Base-by-base conservation (phyloP, 495 filamentous ascomycete species). In the Rusavskia elegans region DNA sequence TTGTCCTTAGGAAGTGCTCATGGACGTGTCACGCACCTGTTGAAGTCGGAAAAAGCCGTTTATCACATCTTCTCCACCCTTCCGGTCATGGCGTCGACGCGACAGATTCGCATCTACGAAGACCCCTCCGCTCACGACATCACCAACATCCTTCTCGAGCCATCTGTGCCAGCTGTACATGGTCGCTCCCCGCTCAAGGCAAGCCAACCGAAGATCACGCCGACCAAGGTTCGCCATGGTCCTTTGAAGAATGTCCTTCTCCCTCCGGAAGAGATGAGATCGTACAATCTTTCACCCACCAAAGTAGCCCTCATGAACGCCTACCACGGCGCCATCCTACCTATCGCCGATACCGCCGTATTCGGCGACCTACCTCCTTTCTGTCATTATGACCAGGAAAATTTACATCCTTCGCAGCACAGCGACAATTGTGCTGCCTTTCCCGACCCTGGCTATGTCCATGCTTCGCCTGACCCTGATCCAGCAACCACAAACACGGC, bases 211-310 rank as follows among this genome's bases (percentile, higher is more conserved):
- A 73, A 54, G 69, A 62, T 56, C 69, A 61, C 67, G 67, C 61
- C 48, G 64, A 60, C 59, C 69, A 68, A 63, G 62, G 59, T 40
- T 59, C 32, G 2, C 9, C 9, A 14, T 35, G 32, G 0, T 35
- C 9, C 32, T 0, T 14, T 35, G 32, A 35, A 64, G 48, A 71
- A 71, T 56, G 63, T 89, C 51, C 75, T 80, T 44, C 87, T 93
- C 65, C 80, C 81, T 48, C 85, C 89, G 19, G 62, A 66, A 53
- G 68, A 73, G 51, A 71, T 77, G 38, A 70, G 66, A 53, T 83
- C 84, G 58, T 72, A 73, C 45, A 95, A 87, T n/a, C 89, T 92
- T 67, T 92, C 88, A 14, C 86, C 84, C 27, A 70, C 80, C 59
- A 95, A 95, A 73, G 87, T 84, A 59, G 73, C 82, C 8, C 59